These are phyloP conservation scores for Anisodus acutangulus DNA, from an alignment of 257 asterid species.

Conservation along the genomic window DNA sequence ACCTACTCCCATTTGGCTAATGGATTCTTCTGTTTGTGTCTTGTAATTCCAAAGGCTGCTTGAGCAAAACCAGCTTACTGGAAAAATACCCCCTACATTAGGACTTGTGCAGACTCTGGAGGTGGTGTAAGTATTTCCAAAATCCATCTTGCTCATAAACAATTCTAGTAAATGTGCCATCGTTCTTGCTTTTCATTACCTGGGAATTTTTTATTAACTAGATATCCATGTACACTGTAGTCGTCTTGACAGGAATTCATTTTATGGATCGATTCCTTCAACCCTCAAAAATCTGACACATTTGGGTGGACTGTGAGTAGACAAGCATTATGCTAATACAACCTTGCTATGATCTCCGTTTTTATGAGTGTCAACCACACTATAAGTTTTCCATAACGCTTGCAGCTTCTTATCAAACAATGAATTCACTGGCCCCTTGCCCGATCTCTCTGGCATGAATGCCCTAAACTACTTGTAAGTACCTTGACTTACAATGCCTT, in stretches of 20 bases:
- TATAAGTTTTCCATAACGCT: not conserved
- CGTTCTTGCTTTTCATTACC: not conserved
- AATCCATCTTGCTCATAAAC: not conserved
- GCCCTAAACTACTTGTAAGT: slow-evolving; percentile 26
- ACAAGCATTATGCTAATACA: not conserved
- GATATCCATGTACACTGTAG: slow-evolving; percentile 15
- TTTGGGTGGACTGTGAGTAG: slow-evolving; percentile 27
- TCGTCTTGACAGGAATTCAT: slow-evolving; percentile 40
- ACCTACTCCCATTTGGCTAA: not conserved
- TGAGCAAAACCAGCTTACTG: slow-evolving; percentile 36
- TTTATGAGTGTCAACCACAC: not conserved
- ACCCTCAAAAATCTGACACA: slow-evolving; percentile 22
- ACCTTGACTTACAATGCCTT: slow-evolving; percentile 7
- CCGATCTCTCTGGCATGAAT: slow-evolving; percentile 23
- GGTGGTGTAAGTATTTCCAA: slow-evolving; percentile 39
- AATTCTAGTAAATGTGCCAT: not conserved
- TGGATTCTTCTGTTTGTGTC: not conserved
- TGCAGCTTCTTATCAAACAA: slow-evolving; percentile 34
- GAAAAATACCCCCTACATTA: slow-evolving; percentile 36
- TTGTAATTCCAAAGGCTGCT: slow-evolving; percentile 32
- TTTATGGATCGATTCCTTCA: slow-evolving; percentile 39
- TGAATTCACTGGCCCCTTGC: slow-evolving; percentile 32
- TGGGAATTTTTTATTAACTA: not conserved
- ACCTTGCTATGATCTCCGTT: not conserved
- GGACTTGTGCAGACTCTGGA: slow-evolving; percentile 40